Evolutionary conservation across 129 eudicot species (phyloP).

Genomic region (Chrysanthemum seticuspe): DNA sequence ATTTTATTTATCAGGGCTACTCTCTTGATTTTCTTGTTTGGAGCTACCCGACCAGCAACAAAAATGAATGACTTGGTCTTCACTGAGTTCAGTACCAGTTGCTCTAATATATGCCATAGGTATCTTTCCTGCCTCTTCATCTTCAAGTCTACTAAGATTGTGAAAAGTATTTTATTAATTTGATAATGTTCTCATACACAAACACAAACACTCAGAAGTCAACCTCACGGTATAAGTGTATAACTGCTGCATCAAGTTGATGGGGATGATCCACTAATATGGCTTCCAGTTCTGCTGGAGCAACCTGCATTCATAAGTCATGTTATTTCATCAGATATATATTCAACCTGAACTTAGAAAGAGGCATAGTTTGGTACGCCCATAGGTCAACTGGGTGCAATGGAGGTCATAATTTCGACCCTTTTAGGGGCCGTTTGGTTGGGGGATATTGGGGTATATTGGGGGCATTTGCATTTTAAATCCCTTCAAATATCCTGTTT

Average conservation of each 20-base stretch:
- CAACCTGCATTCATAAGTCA: conserved; percentile 53
- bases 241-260: conserved; percentile 73
- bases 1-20: conserved; percentile 60
- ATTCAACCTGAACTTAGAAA: conserved; percentile 9
- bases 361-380: neutral
- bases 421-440: too few species aligned
- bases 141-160: conserved; percentile 49
- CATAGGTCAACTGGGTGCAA: neutral
- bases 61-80: conserved; percentile 62
- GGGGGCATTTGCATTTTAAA: too few species aligned
- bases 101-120: conserved; percentile 71
- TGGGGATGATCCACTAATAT: conserved; percentile 58
- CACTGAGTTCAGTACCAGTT: conserved; percentile 44
- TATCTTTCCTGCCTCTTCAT: conserved; percentile 76
- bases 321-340: conserved; percentile 8
- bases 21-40: conserved; percentile 67
- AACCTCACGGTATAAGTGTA: conserved; percentile 64
- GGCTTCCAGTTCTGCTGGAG: conserved; percentile 87
- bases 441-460: too few species aligned
- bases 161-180: neutral
- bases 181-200: conserved; percentile 11
- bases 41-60: conserved; percentile 68
- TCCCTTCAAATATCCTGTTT: too few species aligned
- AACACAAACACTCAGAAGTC: neutral
- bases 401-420: neutral